These are phyloP conservation scores for Epicoccum sorghinum DNA, from an alignment of 2,329 filamentous ascomycete species.

Conservation along the genomic window DNA sequence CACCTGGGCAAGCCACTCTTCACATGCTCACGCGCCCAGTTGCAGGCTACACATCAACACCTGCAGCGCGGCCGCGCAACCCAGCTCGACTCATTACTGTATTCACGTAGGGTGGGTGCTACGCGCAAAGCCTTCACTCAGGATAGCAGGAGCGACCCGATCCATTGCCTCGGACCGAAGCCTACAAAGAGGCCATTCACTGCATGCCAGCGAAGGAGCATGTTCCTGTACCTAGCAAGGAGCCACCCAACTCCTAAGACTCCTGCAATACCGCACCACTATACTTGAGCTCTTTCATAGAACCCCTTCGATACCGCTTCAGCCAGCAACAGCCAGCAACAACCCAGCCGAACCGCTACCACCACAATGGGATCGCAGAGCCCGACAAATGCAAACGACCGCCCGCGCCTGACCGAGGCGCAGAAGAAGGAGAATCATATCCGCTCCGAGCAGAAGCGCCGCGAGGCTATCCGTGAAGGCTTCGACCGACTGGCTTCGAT, in stretches of 20 bases:
- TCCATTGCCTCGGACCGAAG: neutral
- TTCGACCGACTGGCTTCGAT: constrained; percentile 82
- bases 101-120: neutral
- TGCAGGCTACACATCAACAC: neutral
- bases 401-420: constrained; percentile 69
- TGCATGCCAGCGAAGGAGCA: constrained; percentile 15
- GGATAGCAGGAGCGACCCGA: neutral
- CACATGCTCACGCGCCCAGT: constrained; percentile 9
- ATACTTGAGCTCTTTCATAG: neutral
- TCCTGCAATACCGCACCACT: neutral
- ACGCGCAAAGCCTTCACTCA: neutral
- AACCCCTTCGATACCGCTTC: neutral
- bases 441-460: constrained; percentile 69
- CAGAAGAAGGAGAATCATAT: constrained; percentile 79
- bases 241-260: constrained; percentile 2
- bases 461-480: constrained; percentile 77
- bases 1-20: constrained; percentile 1
- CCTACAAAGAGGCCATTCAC: neutral
- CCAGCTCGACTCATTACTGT: neutral
- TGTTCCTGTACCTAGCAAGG: constrained; percentile 12
- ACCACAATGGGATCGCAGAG: constrained; percentile 36
- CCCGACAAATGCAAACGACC: constrained; percentile 52
- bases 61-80: neutral
- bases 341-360: neutral
- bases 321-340: neutral